Base-by-base conservation (phyloP, 148 eudicot genomes). In the Agrostemma githago region DNA sequence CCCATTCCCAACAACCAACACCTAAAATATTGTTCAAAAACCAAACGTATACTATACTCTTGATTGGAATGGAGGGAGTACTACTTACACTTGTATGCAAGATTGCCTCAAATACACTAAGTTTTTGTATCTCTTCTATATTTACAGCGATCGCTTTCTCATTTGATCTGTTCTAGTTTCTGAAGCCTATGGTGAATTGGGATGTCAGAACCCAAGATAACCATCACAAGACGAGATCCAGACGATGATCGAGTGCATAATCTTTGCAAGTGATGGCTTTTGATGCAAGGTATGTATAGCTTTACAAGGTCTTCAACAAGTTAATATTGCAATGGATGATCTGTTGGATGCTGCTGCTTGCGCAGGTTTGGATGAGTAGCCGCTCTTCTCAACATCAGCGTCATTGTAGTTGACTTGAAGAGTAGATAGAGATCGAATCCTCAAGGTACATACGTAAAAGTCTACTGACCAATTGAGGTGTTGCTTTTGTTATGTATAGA, bases 221-320 rank as follows among this genome's bases (percentile, higher is more conserved):
- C 82, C n/a, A 34, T 85, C 61, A 78, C 80, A 6, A 58, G 41
- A 48, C 71, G 85, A 26, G 71, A 75, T 8, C 74, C 82, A 6
- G 72, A 71, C 26, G 88, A 85, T n/a, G n/a, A n/a, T n/a, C 4
- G 85, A 85, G 76, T 85, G 79, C 44, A 61, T 85, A 70, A 77
- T 85, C 68, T 68, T 85, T 0, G 87, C 82, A 1, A 85, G 87
- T 39, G 87, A 85, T 46, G 87, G 88, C 5, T 69, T 85, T 21
- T 84, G 87, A 85, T 83, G 88, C 64, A 70, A 79, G 58, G 70
- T 85, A n/a, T n/a, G n/a, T n/a, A n/a, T n/a, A 37, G 83, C 79
- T 1, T 34, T 72, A 2, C 44, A 81, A 17, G 79, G 86, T 58
- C 78, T 83, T 11, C 71, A 74, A 8, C 82, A 74, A 66, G 72